phyloP scores from a whole-genome alignment of 306 rosid species.

The Alnus glutinosa region DNA sequence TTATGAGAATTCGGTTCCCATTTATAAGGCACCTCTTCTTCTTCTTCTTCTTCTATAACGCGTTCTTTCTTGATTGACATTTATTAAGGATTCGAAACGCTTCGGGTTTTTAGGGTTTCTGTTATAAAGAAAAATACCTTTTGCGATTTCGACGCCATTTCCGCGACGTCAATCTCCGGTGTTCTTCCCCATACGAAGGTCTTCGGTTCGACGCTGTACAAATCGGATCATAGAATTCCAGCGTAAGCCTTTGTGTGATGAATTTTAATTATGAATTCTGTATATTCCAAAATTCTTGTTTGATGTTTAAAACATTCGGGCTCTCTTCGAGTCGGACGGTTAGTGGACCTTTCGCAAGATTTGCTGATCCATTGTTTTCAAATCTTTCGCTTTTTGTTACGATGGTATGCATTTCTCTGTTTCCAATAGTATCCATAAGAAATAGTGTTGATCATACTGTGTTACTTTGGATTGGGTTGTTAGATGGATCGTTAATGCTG shows the following conservation, averaged over 20 bases:
- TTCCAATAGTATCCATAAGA: background rate
- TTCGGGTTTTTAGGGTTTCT: conserved; percentile 8
- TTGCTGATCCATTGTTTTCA: background rate
- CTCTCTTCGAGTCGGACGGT: background rate
- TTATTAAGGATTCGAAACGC: background rate
- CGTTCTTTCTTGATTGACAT: background rate
- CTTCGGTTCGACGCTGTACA: conserved; percentile 22
- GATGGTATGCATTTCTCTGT: background rate
- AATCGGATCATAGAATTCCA: conserved; percentile 33
- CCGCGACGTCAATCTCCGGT: conserved; percentile 36
- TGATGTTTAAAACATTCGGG: background rate
- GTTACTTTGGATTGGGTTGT: background rate
- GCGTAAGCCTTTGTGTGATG: conserved; percentile 37
- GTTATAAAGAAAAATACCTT: background rate
- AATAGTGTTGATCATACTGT: background rate
- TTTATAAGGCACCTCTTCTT: background rate
- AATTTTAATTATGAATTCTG: background rate
- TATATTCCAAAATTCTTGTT: background rate
- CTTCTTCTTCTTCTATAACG: background rate
- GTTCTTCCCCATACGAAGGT: conserved; percentile 28
- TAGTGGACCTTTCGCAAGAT: background rate
- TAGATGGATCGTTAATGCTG: background rate
- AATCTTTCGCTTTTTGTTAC: too few relatives aligned
- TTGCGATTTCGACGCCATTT: conserved; percentile 36
- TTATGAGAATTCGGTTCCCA: background rate